Base-by-base conservation (phyloP, 805 yeast genomes). In the Starmerella vaccinii region DNA sequence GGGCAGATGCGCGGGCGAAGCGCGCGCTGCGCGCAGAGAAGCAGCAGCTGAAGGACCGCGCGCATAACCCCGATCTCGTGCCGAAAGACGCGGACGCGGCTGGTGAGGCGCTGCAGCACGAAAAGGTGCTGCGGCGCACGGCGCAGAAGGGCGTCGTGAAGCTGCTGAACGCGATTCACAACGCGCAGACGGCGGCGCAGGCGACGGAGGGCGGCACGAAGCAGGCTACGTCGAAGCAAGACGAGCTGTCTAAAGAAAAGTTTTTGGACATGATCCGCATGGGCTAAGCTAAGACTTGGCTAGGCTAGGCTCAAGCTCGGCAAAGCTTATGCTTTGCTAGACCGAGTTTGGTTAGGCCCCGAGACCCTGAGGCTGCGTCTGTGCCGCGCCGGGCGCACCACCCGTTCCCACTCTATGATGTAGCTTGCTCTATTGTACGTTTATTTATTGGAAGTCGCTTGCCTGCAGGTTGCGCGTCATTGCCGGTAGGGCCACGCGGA, bases 401-500 rank as follows among this genome's bases (percentile, higher is more conserved):
- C n/a, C n/a, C n/a, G n/a, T n/a, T n/a, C n/a, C n/a, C n/a, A n/a
- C n/a, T 41, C 27, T 43, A 29, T 43, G 23, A 44, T 15, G 30
- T 34, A 22, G 30, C 35, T n/a, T 32, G 35, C 27, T 30, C 46
- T 43, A 30, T 21, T 27, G 34, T 16, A 16, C 19, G 22, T 24
- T 52, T 52, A 48, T 48, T 45, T 48, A 49, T 29, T 65, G 61
- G 67, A 90, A 87, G 63, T 90, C 97, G 54, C 78, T 78, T 19
- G 77, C 72, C 63, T 85, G 95, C 59, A 90, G 75, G 68, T 92
- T 92, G 61, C 98, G 75, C 8, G 98, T 92, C 96, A 92, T 86
- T 15, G 96, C 90, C 18, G 98, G 98, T 56, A 92, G 73, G 0
- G 97, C 97, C 4, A 92, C 94, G 60, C 97, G 76, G 33, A 92